A percentile compares a stretch with the other conserved stretches of the same genome.
phyloP scores from a whole-genome alignment of 1,284 basidiomycete genomes.

The Sutorius eximius region DNA sequence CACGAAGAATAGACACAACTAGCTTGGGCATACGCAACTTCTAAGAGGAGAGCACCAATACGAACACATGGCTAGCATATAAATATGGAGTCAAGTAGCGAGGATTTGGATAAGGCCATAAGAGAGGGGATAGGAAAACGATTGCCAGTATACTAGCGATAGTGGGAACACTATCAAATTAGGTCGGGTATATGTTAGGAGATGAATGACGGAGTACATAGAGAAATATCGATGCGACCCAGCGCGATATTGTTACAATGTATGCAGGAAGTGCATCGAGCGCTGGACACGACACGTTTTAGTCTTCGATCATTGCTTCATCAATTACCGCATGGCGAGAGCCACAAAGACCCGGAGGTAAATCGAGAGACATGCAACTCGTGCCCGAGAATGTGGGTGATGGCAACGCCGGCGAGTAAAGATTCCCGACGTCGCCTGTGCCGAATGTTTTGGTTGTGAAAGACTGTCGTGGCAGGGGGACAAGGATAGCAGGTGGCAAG shows the following conservation, averaged over 20 bases:
- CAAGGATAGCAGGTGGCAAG: constrained; percentile 18
- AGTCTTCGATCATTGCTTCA: constrained; percentile 30
- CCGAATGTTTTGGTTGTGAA: constrained; percentile 18
- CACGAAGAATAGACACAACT: neutral
- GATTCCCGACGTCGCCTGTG: constrained; percentile 11
- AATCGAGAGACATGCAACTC: constrained; percentile 12
- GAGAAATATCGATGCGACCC: constrained; percentile 6
- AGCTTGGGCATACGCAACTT: neutral
- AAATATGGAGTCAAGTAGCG: neutral
- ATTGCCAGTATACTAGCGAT: neutral
- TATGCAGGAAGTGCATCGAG: constrained; percentile 13
- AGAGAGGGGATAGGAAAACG: neutral
- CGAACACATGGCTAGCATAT: constrained; percentile 4
- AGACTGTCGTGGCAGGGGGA: constrained; percentile 22
- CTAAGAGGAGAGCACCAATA: neutral
- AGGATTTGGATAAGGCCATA: neutral
- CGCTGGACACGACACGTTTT: neutral
- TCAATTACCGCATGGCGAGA: constrained; percentile 9
- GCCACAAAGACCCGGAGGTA: constrained; percentile 7
- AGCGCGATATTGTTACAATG: constrained; percentile 14
- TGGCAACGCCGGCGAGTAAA: constrained; percentile 1
- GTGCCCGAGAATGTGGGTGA: constrained; percentile 12
- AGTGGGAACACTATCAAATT: constrained; percentile 12
- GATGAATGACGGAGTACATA: constrained; percentile 2
- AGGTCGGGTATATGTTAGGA: constrained; percentile 18